These are phyloP conservation scores for Alternaria incomplexa DNA, from an alignment of 2,329 filamentous ascomycete genomes.

Conservation along the genomic window DNA sequence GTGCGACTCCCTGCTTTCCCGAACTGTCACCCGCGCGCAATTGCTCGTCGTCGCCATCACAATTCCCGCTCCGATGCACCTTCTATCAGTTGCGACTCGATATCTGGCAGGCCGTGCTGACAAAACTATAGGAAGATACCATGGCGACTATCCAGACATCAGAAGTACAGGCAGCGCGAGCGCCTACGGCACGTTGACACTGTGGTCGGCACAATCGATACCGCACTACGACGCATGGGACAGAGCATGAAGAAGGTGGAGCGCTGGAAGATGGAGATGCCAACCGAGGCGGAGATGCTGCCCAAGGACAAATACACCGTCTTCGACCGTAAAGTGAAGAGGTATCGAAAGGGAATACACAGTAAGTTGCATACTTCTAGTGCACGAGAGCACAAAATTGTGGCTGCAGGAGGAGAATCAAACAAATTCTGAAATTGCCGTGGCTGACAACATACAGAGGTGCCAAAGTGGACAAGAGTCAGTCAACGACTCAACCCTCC, in stretches of 20 bases:
- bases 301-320: constrained; percentile 97
- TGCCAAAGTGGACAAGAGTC: constrained; percentile 84
- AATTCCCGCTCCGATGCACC: not conserved
- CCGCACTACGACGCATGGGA: constrained; percentile 74
- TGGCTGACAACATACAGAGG: constrained; percentile 52
- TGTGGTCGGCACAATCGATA: constrained; percentile 83
- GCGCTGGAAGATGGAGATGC: constrained; percentile 95
- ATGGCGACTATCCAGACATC: constrained; percentile 87
- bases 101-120: not conserved
- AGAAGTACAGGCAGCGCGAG: constrained; percentile 41
- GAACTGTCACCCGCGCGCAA: not conserved
- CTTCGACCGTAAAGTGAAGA: constrained; percentile 95
- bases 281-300: constrained; percentile 92
- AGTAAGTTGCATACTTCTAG: constrained; percentile 66
- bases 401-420: not conserved
- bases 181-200: constrained; percentile 73
- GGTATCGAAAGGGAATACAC: constrained; percentile 95
- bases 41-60: not conserved
- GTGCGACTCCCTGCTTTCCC: constrained; percentile 21
- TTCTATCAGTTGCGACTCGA: constrained; percentile 10
- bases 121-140: constrained; percentile 79
- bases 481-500: constrained; percentile 93
- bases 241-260: constrained; percentile 77
- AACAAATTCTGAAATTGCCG: not conserved
- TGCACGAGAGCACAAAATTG: too few relatives aligned